phyloP scores from a whole-genome alignment of 345 rosid genomes.

The Hypericum androsaemum region DNA sequence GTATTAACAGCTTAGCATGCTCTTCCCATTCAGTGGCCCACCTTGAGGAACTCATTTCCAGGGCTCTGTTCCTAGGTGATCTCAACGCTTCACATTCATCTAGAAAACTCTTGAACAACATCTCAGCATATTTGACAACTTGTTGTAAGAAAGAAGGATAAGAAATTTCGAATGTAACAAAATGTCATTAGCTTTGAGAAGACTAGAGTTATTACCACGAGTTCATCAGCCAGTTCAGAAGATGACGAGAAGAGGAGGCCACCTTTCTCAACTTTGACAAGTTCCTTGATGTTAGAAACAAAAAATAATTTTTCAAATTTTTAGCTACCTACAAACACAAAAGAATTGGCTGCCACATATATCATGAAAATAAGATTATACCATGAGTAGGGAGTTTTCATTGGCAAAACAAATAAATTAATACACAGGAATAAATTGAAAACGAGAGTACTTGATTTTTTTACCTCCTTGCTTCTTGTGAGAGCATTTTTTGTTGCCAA shows the following conservation, averaged over 20 bases:
- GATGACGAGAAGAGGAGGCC: conserved; percentile 96
- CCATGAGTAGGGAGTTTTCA: conserved; percentile 86
- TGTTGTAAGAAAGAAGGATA: background rate
- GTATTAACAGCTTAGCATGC: too few species aligned
- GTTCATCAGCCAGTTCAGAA: conserved; percentile 80
- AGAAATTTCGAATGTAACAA: background rate
- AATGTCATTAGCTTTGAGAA: background rate
- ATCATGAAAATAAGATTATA: too few species aligned
- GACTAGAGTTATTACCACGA: too few species aligned
- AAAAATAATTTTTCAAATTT: background rate
- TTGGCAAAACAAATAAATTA: too few species aligned
- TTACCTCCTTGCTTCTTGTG: too few species aligned
- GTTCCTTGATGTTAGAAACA: conserved; percentile 54
- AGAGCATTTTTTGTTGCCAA: too few species aligned
- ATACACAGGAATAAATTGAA: too few species aligned
- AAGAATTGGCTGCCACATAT: background rate
- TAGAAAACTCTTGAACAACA: conserved; percentile 81
- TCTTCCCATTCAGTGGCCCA: too few species aligned
- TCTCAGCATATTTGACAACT: conserved; percentile 26
- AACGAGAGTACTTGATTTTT: too few species aligned
- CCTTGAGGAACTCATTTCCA: conserved; percentile 61
- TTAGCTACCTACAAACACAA: background rate
- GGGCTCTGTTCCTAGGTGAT: conserved; percentile 51
- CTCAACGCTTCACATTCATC: conserved; percentile 43
- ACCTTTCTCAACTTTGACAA: conserved; percentile 57